Evolutionary conservation across 108 stramenopile genomes (phyloP).

Genomic region (Chaetoceros muelleri): DNA sequence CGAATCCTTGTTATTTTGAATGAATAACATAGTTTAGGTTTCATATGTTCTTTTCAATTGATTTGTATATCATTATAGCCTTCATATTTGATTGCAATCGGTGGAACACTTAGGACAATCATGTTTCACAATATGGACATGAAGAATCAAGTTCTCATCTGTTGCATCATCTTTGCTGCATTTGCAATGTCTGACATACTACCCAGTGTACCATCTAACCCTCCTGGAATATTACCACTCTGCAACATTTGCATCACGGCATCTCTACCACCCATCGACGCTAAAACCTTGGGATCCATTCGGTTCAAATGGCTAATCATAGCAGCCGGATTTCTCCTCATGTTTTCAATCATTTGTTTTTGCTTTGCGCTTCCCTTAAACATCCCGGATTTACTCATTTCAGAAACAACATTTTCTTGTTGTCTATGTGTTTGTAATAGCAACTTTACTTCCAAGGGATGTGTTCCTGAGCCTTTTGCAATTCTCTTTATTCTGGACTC

Average conservation of each 20-base stretch:
- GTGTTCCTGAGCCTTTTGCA: constrained; percentile 85
- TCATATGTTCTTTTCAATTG: too few relatives aligned
- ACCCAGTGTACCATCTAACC: constrained; percentile 28
- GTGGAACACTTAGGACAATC: too few relatives aligned
- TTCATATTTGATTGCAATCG: too few relatives aligned
- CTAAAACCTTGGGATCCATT: constrained; percentile 72
- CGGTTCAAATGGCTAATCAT: constrained; percentile 78
- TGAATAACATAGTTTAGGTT: too few relatives aligned
- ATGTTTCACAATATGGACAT: too few relatives aligned
- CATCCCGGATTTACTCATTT: constrained; percentile 89
- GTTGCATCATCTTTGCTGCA: constrained; percentile 33
- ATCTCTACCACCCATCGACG: constrained; percentile 71
- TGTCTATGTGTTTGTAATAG: constrained; percentile 85
- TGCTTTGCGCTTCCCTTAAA: constrained; percentile 67
- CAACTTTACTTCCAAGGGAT: constrained; percentile 77
- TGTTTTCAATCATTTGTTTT: constrained; percentile 65
- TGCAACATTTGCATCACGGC: constrained; percentile 50
- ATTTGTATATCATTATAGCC: too few relatives aligned
- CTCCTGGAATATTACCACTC: constrained; percentile 26
- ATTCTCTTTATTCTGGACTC: constrained; percentile 71
- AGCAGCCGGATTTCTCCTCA: constrained; percentile 71
- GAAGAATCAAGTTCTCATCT: too few relatives aligned
- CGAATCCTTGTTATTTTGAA: too few relatives aligned
- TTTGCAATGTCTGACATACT: constrained; percentile 52
- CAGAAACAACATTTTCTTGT: constrained; percentile 77